Base-by-base conservation (phyloP, 768 basidiomycete species). In the Rhodotorula diobovata region DNA sequence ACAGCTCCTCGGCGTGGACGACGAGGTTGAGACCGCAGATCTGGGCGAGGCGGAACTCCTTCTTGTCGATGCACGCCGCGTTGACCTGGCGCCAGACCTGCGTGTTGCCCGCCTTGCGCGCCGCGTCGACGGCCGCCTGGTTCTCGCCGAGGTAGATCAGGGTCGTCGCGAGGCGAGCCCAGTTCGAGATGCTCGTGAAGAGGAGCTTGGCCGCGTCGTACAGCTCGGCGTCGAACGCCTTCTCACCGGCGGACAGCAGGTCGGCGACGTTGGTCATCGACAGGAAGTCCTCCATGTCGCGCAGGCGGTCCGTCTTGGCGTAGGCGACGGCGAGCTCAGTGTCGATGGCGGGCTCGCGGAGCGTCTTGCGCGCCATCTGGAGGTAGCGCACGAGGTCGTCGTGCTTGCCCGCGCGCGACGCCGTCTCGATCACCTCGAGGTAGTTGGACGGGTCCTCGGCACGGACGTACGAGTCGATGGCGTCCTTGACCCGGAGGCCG, bases 81-180 rank as follows among this genome's bases (percentile, higher is more conserved):
- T 98, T 95, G 61, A 99, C 96, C 80, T 98, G 96, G 82, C 97
- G 98, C 96, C 96, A 99, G n/a, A 98, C 96, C 91, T 98, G 95
- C 11, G 96, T 99, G 79, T 98, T 98, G 20, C 96, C 96, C 23
- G 96, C 96, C 80, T 99, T 99, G 66, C 96, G 85, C n/a, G 96
- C 96, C 75, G 95, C 96, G 81, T 99, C 96, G 20, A 99, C 96
- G 32, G 96, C 96, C 61, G 92, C 87, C 80, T 98, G 96, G 79
- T 97, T 96, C 82, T 99, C 95, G 51, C 92, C 91, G 54, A 99
- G 86, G 82, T 99, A 99, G 79, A 99, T 97, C 78, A 98, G 86
- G 16, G 96, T 99, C 4, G 96, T 99, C 1, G 96, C 96, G 71
- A 99, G 84, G 70, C 96, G 87, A 55, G 96, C 96, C 93, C 94